Evolutionary conservation across 108 stramenopile genomes (phyloP), one percentile per base, ranked within the genome.

Genomic region (Cyclostephanos tholiformis): DNA sequence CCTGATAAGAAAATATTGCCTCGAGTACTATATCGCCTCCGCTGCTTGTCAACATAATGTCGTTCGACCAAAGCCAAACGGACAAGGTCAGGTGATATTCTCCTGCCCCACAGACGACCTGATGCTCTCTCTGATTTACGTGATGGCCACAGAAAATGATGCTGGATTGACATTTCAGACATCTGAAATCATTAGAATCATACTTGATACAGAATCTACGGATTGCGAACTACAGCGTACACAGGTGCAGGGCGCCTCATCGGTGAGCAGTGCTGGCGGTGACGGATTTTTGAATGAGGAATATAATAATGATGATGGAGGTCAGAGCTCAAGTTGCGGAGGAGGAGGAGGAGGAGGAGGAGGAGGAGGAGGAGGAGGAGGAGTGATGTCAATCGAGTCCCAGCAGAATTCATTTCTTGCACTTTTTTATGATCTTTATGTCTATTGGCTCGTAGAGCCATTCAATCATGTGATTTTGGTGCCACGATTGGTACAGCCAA

Each of bases 371-470:
- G n/a, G 26, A n/a, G 25, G n/a, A 77, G 44, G 55, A 69, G 55
- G 29, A 35, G 30, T 5, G 23, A 56, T 32, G 13, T 19, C 60
- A 6, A 57, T 39, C 10, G 61, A 56, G 19, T 75, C 80, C 16
- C 90, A 92, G 20, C 89, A 90, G 61, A 92, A 91, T 56, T 80
- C 85, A 12, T 95, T 95, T 59, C 75, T 95, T 8, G 80, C 88
- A 23, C 65, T 91, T 53, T 95, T 93, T 72, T 95, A 93, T 65
- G 91, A 95, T 35, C 86, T 88, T 39, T 93, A 92, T 69, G 58
- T 93, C 1, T 84, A 79, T 57, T 95, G 91, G 94, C 85, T 93
- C 41, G 90, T 83, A 36, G 86, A 88, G 29, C 89, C 91, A 22
- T 95, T 95, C 73, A 88, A 90, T 39, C 88, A 86, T 74, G 79